Percentiles rank a stretch among this genome's conserved stretches.
Conservation (phyloP, 2,329 filamentous ascomycete genomes). For the Apiospora hydei region DNA sequence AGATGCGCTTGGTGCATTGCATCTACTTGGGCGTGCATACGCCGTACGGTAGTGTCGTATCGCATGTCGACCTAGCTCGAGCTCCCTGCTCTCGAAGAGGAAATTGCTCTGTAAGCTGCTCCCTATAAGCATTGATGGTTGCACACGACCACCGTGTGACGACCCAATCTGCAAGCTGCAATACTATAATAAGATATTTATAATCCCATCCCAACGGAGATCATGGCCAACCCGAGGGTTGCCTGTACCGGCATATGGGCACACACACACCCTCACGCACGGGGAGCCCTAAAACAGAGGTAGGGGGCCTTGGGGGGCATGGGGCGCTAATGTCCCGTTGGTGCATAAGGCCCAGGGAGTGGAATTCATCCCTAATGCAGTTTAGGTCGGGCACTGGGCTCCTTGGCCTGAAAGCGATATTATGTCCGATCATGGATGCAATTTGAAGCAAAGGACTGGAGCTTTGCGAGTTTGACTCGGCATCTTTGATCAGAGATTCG, state of each 20-base stretch:
- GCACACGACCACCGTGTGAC: neutral
- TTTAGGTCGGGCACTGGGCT: neutral
- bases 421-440: neutral
- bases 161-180: neutral
- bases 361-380: neutral
- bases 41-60: neutral
- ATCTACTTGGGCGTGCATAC: neutral
- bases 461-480: neutral
- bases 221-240: neutral
- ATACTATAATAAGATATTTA: neutral
- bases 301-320: neutral
- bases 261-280: neutral
- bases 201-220: neutral
- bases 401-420: neutral
- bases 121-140: neutral
- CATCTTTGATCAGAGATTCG: neutral
- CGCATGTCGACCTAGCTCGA: neutral
- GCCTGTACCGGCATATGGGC: slow-evolving; percentile 6
- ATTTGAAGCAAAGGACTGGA: neutral
- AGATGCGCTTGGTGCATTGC: neutral
- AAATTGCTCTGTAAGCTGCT: neutral
- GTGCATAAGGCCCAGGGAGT: neutral
- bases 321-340: neutral
- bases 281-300: neutral
- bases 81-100: neutral